Conservation (phyloP, 2,329 filamentous ascomycete species). For the Diplocarpon mali region DNA sequence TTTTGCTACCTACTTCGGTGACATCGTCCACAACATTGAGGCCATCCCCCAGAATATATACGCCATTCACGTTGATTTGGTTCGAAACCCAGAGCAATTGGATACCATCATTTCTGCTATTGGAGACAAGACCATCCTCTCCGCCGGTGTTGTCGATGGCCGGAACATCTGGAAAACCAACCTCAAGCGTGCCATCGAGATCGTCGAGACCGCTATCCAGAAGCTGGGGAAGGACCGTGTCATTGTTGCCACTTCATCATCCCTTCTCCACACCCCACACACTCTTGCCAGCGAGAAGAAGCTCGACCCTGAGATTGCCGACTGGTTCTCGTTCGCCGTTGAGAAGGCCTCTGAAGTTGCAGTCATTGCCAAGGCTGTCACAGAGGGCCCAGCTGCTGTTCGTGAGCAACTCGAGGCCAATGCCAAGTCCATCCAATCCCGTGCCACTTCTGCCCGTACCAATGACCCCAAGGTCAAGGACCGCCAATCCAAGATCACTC, state of each 20-base stretch:
- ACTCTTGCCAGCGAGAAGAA: conserved; percentile 98
- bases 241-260: conserved; percentile 92
- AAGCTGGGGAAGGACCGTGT: conserved; percentile 97
- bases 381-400: conserved; percentile 79
- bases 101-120: conserved; percentile 73
- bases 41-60: conserved; percentile 69
- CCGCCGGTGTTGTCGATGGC: conserved; percentile 92
- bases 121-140: conserved; percentile 81
- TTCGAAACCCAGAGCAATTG: conserved; percentile 97
- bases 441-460: conserved; percentile 85
- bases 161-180: conserved; percentile 99
- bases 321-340: conserved; percentile 97
- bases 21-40: conserved; percentile 98
- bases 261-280: conserved; percentile 96
- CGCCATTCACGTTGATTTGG: conserved; percentile 88
- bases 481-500: conserved; percentile 77
- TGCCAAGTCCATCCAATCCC: conserved; percentile 84
- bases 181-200: conserved; percentile 89
- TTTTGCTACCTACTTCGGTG: conserved; percentile 96
- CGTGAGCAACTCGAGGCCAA: conserved; percentile 89
- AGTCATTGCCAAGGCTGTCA: conserved; percentile 93
- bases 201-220: conserved; percentile 79
- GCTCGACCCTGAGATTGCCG: conserved; percentile 80
- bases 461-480: conserved; percentile 98
- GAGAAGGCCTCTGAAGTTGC: conserved; percentile 91